Evolutionary conservation across 2,329 filamentous ascomycete species (phyloP).

Genomic region (Fusarium nanum): DNA sequence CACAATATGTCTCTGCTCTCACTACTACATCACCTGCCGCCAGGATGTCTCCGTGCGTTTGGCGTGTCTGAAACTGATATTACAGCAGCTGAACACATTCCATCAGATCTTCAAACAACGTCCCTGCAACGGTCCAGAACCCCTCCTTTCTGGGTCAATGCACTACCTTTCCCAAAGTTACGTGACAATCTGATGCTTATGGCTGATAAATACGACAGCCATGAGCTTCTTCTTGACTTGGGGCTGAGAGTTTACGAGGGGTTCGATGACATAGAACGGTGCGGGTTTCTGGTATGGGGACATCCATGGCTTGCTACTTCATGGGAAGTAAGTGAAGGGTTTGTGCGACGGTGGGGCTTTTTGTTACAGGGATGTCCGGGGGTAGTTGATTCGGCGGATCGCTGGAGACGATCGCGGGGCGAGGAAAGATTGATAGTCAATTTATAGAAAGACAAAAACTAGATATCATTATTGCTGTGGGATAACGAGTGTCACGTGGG

Average conservation of each 20-base stretch:
- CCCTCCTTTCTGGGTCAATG: not conserved
- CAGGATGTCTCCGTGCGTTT: not conserved
- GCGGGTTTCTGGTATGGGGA: slow-evolving; percentile 1
- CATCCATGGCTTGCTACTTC: not conserved
- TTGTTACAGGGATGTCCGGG: not conserved
- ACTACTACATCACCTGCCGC: not conserved
- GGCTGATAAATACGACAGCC: not conserved
- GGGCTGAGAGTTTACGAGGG: not conserved
- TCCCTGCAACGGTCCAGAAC: not conserved
- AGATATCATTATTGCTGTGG: too few species aligned
- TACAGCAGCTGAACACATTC: accelerated
- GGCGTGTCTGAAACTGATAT: not conserved
- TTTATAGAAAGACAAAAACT: not conserved
- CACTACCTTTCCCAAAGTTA: not conserved
- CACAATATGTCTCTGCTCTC: not conserved
- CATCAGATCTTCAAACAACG: not conserved
- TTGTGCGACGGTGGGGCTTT: not conserved
- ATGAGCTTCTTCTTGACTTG: not conserved
- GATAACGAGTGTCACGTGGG: not conserved
- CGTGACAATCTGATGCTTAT: not conserved
- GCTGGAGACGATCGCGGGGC: not conserved
- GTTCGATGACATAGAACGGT: not conserved
- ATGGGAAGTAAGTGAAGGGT: slow-evolving; percentile 2
- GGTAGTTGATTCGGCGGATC: not conserved
- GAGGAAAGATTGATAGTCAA: not conserved